Evolutionary conservation across 495 filamentous ascomycete genomes (phyloP).

Genomic region (Podospora comata): DNA sequence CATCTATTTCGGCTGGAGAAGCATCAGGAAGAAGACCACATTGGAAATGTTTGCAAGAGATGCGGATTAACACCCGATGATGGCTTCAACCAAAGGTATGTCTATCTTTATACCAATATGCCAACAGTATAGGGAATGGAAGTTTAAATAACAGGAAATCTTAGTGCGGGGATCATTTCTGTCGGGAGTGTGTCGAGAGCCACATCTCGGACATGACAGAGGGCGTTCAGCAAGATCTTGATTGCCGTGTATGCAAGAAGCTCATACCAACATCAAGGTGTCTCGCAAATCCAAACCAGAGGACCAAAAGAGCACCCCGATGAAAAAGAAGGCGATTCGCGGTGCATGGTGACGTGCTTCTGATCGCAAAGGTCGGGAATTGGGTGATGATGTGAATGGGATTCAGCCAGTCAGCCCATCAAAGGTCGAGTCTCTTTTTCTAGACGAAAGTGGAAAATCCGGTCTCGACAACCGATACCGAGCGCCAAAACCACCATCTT

Average conservation of each 20-base stretch:
- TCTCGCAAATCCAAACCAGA: not conserved
- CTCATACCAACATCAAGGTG: not conserved
- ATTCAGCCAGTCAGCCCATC: not conserved
- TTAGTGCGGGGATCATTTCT: not conserved
- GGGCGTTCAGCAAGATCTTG: not conserved
- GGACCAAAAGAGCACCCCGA: not conserved
- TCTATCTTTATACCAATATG: not conserved
- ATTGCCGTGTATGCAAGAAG: not conserved
- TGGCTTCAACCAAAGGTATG: not conserved
- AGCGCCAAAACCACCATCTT: no score
- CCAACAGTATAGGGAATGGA: not conserved
- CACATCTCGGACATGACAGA: not conserved
- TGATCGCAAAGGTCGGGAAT: not conserved
- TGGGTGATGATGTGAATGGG: not conserved
- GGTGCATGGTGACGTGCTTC: not conserved
- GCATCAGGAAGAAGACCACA: no score
- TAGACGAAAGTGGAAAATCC: not conserved
- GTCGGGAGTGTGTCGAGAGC: not conserved
- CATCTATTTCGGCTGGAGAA: not conserved
- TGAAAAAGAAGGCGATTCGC: not conserved
- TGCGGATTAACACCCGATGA: not conserved
- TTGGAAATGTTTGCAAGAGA: not conserved
- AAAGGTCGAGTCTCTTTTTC: not conserved
- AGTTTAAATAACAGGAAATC: not conserved
- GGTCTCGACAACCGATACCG: not conserved